phyloP scores from a whole-genome alignment of 2,329 filamentous ascomycete genomes.

The Blumeria hordei region DNA sequence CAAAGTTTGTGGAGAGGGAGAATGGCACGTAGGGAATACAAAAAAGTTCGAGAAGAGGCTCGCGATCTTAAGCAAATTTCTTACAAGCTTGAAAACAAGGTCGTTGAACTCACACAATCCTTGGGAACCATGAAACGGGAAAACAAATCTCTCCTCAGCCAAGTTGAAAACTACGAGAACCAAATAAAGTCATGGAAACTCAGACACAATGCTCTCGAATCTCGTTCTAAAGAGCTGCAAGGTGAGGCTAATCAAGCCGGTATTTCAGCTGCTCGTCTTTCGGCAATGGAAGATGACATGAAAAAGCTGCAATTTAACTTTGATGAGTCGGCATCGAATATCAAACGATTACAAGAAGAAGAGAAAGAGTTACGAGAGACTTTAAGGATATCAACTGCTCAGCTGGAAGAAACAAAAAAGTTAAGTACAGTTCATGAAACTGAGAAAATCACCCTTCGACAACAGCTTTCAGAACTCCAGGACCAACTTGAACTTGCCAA shows the following conservation, averaged over 20 bases:
- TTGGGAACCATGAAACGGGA: conserved; percentile 79
- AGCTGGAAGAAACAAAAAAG: conserved; percentile 58
- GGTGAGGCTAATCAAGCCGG: conserved; percentile 93
- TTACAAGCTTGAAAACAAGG: conserved; percentile 98
- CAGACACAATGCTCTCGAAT: conserved; percentile 72
- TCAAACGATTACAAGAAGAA: conserved; percentile 87
- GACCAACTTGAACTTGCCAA: conserved; percentile 80
- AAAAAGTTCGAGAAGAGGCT: conserved; percentile 77
- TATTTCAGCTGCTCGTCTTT: conserved; percentile 73
- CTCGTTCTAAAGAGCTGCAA: conserved; percentile 78
- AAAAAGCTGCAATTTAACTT: conserved; percentile 70
- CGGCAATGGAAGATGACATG: conserved; percentile 90
- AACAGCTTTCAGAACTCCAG: conserved; percentile 73
- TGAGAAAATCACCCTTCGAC: conserved; percentile 64
- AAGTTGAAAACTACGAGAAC: conserved; percentile 86
- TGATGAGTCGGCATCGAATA: conserved; percentile 71
- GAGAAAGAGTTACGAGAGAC: conserved; percentile 68
- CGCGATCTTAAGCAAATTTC: conserved; percentile 98
- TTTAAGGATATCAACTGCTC: conserved; percentile 51
- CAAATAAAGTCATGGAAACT: conserved; percentile 94
- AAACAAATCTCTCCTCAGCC: conserved; percentile 70
- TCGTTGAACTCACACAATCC: conserved; percentile 88
- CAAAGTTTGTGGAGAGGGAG: conserved; percentile 87
- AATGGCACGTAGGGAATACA: conserved; percentile 60
- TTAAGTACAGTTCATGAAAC: conserved; percentile 54